Evolutionary conservation across 208 protist species (phyloP).

Genomic region (Trypanosomatidae sp.): DNA sequence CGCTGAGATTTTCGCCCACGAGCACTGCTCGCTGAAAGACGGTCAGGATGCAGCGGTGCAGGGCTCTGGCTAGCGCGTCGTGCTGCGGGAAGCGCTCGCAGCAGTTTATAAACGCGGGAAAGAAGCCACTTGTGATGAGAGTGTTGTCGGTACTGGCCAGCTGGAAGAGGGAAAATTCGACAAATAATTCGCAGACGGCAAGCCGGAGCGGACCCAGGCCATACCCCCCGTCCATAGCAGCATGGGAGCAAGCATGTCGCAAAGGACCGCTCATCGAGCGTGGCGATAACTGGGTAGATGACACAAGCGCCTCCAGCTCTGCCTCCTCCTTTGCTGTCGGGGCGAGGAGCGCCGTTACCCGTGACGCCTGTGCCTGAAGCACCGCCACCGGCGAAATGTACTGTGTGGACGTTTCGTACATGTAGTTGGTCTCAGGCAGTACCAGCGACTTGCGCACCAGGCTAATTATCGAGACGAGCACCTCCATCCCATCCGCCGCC

Average conservation of each 20-base stretch:
- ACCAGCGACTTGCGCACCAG: slow-evolving; percentile 60
- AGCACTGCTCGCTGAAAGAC: slow-evolving; percentile 47
- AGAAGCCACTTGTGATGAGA: slow-evolving; percentile 39
- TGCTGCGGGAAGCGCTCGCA: slow-evolving; percentile 47
- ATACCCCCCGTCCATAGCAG: neutral
- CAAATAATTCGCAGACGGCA: slow-evolving; percentile 55
- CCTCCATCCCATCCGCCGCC: slow-evolving; percentile 45
- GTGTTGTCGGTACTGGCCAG: slow-evolving; percentile 43
- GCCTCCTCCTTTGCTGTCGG: slow-evolving; percentile 7
- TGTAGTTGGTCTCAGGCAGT: slow-evolving; percentile 38
- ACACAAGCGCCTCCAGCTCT: neutral
- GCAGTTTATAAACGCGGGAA: slow-evolving; percentile 40
- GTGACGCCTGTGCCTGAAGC: slow-evolving; percentile 25
- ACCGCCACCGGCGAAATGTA: slow-evolving; percentile 40
- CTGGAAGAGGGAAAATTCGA: slow-evolving; percentile 50
- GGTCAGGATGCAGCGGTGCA: slow-evolving; percentile 41
- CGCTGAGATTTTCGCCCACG: slow-evolving; percentile 24
- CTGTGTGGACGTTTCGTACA: slow-evolving; percentile 40
- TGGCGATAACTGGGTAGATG: neutral
- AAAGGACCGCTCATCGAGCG: neutral
- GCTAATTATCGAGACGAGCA: slow-evolving; percentile 41
- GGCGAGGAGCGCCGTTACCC: slow-evolving; percentile 31
- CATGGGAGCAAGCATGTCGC: neutral
- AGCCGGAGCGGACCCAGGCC: slow-evolving; percentile 32
- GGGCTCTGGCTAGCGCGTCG: slow-evolving; percentile 34